Conservation (phyloP, 345 rosid species). For the Luvunga scandens region DNA sequence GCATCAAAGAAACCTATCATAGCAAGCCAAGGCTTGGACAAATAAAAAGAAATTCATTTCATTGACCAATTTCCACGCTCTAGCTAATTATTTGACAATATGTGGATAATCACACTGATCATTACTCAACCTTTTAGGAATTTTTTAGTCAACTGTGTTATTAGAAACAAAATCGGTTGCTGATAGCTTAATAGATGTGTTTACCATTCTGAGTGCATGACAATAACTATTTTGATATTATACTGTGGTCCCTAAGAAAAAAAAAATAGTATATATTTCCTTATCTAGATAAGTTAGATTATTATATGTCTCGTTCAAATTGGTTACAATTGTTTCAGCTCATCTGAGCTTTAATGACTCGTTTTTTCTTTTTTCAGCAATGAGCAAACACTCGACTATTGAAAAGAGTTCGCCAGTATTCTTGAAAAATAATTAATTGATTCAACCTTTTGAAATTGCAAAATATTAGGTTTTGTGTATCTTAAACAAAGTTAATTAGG, state of each 20-base stretch:
- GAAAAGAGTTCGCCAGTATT: not conserved
- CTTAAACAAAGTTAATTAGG: not conserved
- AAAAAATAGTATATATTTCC: not conserved
- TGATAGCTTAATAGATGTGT: not conserved
- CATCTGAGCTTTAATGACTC: not conserved
- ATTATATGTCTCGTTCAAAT: not conserved
- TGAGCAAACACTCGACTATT: not conserved
- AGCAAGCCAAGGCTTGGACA: not conserved
- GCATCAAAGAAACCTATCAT: not conserved
- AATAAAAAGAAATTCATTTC: not conserved
- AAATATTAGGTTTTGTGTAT: not conserved
- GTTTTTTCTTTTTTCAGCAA: not conserved
- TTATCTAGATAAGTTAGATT: not conserved
- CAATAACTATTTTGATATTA: not conserved
- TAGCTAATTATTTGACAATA: not conserved
- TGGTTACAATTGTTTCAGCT: not conserved
- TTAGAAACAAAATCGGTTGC: not conserved
- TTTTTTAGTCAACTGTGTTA: too few relatives aligned
- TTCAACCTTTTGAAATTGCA: not conserved
- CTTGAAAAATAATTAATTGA: not conserved
- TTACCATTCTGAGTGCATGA: not conserved
- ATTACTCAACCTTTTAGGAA: not conserved
- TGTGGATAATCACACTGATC: not conserved
- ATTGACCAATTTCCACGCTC: not conserved
- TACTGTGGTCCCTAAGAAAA: not conserved